Evolutionary conservation across 768 basidiomycete species (phyloP), one percentile per base, ranked within the genome.

Genomic region (Suillus discolor): DNA sequence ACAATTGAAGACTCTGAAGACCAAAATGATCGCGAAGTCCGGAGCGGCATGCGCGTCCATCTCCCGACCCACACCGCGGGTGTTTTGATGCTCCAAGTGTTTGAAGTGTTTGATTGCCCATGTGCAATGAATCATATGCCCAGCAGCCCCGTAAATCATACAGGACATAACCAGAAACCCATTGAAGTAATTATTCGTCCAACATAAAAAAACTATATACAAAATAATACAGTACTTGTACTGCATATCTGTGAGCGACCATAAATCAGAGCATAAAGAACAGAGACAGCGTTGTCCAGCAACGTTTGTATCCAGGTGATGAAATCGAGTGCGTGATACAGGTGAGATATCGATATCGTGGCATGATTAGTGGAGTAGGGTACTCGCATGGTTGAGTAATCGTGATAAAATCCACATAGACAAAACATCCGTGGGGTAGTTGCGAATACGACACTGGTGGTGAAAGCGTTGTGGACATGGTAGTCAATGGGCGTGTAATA

Each of bases 201-300:
- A 60, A 42, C 41, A 60, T 60, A 18, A 42, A 60, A n/a, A 41
- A 28, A 59, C 59, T 60, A 42, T 60, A 4, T 42, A 60, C 59
- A 60, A 60, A 28, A 42, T 18, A 42, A 44, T 42, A 60, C 57
- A 60, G 11, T 20, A 13, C 41, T 60, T 25, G 59, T 42, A 42
- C 59, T 11, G 41, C 20, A 3, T 60, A 44, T 31, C 18, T 28
- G 18, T 39, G 12, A 59, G 38, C 3, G 57, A 59, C 38, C 38
- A 59, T 42, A 60, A 59, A 41, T 59, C 57, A 59, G 34, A 34
- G 57, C 39, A 59, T 59, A 41, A 60, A 28, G 41, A 60, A 20
- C 11, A 20, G 18, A 60, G 59, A 42, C 12, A 60, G 6, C 18
- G 18, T 31, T n/a, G 18, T 60, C 59, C 59, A 60, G 41, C 41